Evolutionary conservation across 371 early-diverging fungal species (phyloP).

Genomic region (Mortierella sp.): DNA sequence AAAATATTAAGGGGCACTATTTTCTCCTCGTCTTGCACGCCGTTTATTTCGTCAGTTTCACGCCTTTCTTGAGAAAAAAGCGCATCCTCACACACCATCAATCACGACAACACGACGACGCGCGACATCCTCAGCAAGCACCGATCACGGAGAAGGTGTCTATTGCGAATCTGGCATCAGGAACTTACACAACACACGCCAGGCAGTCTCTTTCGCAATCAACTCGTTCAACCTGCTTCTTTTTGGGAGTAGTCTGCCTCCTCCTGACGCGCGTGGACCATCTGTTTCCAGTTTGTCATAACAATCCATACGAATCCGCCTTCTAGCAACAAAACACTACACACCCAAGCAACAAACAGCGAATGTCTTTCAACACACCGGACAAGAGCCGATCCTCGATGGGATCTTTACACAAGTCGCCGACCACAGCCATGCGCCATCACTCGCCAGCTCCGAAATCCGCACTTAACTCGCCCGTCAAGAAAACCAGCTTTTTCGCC

Average conservation of each 20-base stretch:
- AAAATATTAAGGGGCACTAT: too few relatives aligned
- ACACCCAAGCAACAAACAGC: too few relatives aligned
- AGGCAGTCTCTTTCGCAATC: background rate
- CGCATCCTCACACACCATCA: too few relatives aligned
- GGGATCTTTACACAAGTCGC: constrained; percentile 13
- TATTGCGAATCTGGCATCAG: too few relatives aligned
- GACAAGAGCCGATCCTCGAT: constrained; percentile 2
- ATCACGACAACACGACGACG: too few relatives aligned
- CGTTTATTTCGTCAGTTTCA: too few relatives aligned
- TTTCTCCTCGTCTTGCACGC: too few relatives aligned
- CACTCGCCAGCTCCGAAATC: constrained; percentile 15
- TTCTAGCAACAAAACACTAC: background rate
- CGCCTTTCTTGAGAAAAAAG: too few relatives aligned
- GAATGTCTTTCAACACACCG: constrained; percentile 17
- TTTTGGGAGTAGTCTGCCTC: background rate
- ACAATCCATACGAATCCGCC: background rate
- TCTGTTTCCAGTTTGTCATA: background rate
- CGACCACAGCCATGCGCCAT: background rate
- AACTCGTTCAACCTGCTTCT: too few relatives aligned
- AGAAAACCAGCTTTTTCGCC: background rate
- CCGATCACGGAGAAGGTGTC: too few relatives aligned
- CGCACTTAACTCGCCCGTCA: background rate
- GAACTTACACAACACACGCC: background rate
- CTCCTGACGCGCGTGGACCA: background rate
- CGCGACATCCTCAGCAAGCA: too few relatives aligned